Base-by-base conservation (phyloP, 2,329 filamentous ascomycete species). In the Colletotrichum lupini region DNA sequence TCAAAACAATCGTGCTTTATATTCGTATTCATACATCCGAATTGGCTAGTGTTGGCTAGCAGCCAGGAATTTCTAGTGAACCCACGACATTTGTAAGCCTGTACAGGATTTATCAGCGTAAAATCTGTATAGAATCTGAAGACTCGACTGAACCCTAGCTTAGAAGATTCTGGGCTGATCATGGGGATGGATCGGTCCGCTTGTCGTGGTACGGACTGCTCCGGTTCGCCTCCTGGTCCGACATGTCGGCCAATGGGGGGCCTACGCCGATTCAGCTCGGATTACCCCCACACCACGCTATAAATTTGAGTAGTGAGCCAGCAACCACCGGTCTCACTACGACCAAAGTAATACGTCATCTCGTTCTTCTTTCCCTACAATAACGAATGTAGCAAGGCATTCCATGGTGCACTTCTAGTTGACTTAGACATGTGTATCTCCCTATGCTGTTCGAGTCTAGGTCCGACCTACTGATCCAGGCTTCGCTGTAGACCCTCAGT, bases 211-310 rank as follows among this genome's bases (percentile, higher is more conserved):
- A 24, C 9, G 28, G 37, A 26, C 37, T 37, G 3, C 5, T 59
- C 37, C 35, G 7, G 22, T 61, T 35, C 35, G 26, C 35, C 26
- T n/a, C 37, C n/a, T n/a, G 42, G 59, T 61, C 28, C 7, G 2
- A 60, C 5, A 14, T 16, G 26, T 37, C 55, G 4, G n/a, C 65
- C 57, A 68, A 61, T 68, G 22, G n/a, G 16, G 53, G 28, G 26
- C 35, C 42, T 28, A 37, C 16, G 5, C 22, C 9, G 3, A 28
- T 5, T 22, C n/a, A 55, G 56, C 57, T 62, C 65, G 65, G 22
- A 68, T 42, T 55, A 53, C 65, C 57, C 57, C 22, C 65, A 68
- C 65, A 61, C 35, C 52, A 56, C 58, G 35, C 35, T 42, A 37
- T 11, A 22, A 30, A 4, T 24, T 16, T 16, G n/a, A 9, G 35